Base-by-base conservation (phyloP, 2,329 filamentous ascomycete species). In the Aplosporella prunicola region DNA sequence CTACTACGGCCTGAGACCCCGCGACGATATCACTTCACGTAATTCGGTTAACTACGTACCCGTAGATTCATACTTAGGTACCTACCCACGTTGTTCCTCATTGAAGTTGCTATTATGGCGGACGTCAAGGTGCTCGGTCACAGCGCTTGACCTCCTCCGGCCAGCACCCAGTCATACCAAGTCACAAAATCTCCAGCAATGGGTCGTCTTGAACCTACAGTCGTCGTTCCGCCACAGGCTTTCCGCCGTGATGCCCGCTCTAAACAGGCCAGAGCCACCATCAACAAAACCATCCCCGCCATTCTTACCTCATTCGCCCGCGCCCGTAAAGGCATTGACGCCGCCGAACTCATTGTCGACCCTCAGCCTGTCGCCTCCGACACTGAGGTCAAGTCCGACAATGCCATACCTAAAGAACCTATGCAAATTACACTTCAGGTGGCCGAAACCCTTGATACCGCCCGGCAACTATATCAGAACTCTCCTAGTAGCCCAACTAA, bases 231-330 rank as follows among this genome's bases (percentile, higher is more conserved):
- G 5, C 58, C 57, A 4, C 42, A 40, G 11, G 44, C 55, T 1
- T 42, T 57, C 20, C 50, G 59, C 32, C 60, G 60, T 47, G 55
- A 60, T 14, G 44, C 51, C 2, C 62, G 70, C 10, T 65, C 69
- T 1, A 76, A 76, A 47, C 62, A 64, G 40, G 74, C 73, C 20
- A 71, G 68, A 36, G 62, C 69, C 7, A 76, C 75, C 3, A 55
- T 78, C 42, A 76, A 78, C 53, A 71, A 71, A 47, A 61, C 66
- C n/a, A 69, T 80, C 9, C 76, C 76, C 2, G 59, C 69, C 0
- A 56, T 78, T 7, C 56, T 79, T 2, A 55, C 63, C 0, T 63
- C 68, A 2, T 69, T 73, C 45, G 59, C 71, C 10, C 66, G 72
- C 33, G 75, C 76, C 1, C 66, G 66, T n/a, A 61, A 61, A 29